Percentiles rank a stretch among this genome's conserved stretches.
Evolutionary conservation across 768 basidiomycete genomes (phyloP).

Genomic region (Cantharellus anzutake): DNA sequence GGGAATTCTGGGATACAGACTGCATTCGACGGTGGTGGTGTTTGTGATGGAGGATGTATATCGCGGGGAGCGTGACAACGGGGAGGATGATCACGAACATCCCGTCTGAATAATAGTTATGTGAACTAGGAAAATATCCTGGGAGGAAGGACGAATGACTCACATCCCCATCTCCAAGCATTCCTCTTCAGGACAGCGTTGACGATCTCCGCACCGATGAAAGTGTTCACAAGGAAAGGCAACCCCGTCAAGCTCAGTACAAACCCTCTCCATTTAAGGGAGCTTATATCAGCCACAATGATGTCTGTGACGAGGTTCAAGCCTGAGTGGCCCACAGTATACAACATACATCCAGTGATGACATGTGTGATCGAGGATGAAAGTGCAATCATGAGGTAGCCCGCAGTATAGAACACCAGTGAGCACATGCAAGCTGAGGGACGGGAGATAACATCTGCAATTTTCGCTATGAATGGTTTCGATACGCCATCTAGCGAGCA

Average conservation of each 20-base stretch:
- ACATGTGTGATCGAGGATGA: slow-evolving; percentile 26
- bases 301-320: slow-evolving; percentile 45
- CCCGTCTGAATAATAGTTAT: slow-evolving; percentile 20
- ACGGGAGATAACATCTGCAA: slow-evolving; percentile 52
- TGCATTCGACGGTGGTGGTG: background rate
- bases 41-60: background rate
- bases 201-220: slow-evolving; percentile 46
- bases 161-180: slow-evolving; percentile 56
- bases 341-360: slow-evolving; percentile 37
- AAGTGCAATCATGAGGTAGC: slow-evolving; percentile 35
- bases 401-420: slow-evolving; percentile 19
- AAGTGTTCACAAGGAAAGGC: slow-evolving; percentile 43
- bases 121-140: background rate
- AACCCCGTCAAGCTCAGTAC: slow-evolving; percentile 27
- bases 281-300: slow-evolving; percentile 42
- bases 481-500: slow-evolving; percentile 24
- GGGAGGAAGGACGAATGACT: slow-evolving; percentile 13
- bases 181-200: slow-evolving; percentile 23
- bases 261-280: slow-evolving; percentile 36
- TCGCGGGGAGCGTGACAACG: slow-evolving; percentile 5
- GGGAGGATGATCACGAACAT: slow-evolving; percentile 43
- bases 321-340: slow-evolving; percentile 28
- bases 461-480: slow-evolving; percentile 56
- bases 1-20: background rate
- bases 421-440: slow-evolving; percentile 33